Evolutionary conservation across 169 alveolate species (phyloP), one percentile per base, ranked within the genome.

Genomic region (Plasmodium coatneyi): DNA sequence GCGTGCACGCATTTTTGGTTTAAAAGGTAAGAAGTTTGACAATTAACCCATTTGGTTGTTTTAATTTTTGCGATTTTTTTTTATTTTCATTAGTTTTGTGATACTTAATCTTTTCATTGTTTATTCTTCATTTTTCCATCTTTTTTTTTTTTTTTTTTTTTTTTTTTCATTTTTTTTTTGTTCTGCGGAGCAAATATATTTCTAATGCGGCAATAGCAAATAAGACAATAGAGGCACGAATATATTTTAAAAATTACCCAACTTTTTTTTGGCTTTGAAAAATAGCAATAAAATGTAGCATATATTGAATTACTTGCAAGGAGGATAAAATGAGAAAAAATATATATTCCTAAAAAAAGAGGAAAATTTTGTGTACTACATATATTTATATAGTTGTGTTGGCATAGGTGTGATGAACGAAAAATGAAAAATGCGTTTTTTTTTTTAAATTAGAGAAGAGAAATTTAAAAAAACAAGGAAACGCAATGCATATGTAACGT

Each of bases 401-500:
- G 30, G 34, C 74, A 9, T n/a, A 66, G 76, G 76, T 66, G n/a
- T 66, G 76, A 25, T 66, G 25, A 3, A 49, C 22, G 60, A 12
- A 49, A 49, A 49, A 66, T 66, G 76, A 66, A 25, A n/a, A 6
- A n/a, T 54, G 25, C 71, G 56, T 54, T 56, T 82, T 56, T 81
- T 81, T 81, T 54, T 82, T 49, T 79, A 19, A 30, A 79, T 79
- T 79, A 30, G 84, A 79, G 54, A 79, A 76, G 84, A 39, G 54
- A 79, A 39, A 32, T 79, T 4, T 30, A 19, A 79, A 79, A 79
- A 32, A 32, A 32, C 39, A 32, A 32, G 60, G 54, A 10, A 30
- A 79, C 25, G 54, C 25, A 34, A 12, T 14, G 54, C 5, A 41
- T 39, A 14, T 79, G 6, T 79, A 5, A 78, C 22, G 60, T 49